phyloP scores from a whole-genome alignment of 495 filamentous ascomycete genomes.

The Choiromyces venosus region DNA sequence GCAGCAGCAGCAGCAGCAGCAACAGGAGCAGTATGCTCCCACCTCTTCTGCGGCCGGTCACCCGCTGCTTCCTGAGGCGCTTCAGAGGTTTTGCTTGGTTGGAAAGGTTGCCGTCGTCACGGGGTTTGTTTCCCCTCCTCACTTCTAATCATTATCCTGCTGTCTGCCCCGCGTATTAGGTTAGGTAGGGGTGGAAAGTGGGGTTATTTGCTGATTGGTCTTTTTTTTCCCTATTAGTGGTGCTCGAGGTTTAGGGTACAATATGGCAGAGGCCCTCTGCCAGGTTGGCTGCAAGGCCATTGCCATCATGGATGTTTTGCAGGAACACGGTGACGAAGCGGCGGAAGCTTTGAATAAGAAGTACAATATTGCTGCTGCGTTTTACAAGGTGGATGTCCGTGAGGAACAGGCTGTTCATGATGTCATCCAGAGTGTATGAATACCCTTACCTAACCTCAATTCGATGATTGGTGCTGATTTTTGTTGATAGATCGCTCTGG shows the following conservation, averaged over 20 bases:
- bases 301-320: constrained; percentile 67
- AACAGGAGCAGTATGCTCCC: background rate
- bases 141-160: background rate
- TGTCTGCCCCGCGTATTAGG: background rate
- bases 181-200: background rate
- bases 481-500: constrained; percentile 40
- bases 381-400: constrained; percentile 73
- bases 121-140: constrained; percentile 51
- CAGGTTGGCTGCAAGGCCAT: constrained; percentile 68
- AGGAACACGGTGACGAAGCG: constrained; percentile 63
- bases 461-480: constrained; percentile 11
- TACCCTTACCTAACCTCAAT: background rate
- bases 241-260: constrained; percentile 67
- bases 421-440: constrained; percentile 47
- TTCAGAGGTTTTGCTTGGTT: constrained; percentile 52
- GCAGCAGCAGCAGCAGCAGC: background rate
- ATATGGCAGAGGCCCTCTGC: constrained; percentile 68
- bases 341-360: constrained; percentile 61
- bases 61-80: constrained; percentile 28
- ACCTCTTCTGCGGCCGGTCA: constrained; percentile 15
- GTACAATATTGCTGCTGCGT: constrained; percentile 64
- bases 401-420: constrained; percentile 49
- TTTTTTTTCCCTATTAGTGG: constrained; percentile 50
- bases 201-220: background rate
- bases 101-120: constrained; percentile 67